phyloP scores from a whole-genome alignment of 495 filamentous ascomycete genomes.

The Aspergillus haitiensis region DNA sequence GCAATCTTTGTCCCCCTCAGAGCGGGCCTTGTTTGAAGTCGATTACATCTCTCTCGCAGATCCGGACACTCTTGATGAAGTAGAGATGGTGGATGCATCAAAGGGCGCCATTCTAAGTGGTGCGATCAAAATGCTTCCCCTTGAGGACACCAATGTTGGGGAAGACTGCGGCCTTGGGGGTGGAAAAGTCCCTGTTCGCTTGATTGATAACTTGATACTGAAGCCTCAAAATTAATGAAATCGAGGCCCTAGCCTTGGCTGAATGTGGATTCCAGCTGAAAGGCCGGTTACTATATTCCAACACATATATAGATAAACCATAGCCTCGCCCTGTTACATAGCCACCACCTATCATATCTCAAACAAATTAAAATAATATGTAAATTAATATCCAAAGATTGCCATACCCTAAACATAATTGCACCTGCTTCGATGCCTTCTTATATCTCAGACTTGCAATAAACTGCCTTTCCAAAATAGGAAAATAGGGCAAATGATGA shows the following conservation, averaged over 20 bases:
- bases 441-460: no score
- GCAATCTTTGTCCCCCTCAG: slow-evolving; percentile 54
- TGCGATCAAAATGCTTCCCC: slow-evolving; percentile 83
- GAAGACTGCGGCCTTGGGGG: slow-evolving; percentile 72
- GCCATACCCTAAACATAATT: no score
- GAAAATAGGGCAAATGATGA: slow-evolving; percentile 41
- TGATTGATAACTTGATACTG: slow-evolving; percentile 93
- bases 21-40: slow-evolving; percentile 73
- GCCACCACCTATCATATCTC: no score
- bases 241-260: no score
- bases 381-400: no score
- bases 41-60: slow-evolving; percentile 92
- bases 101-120: slow-evolving; percentile 83
- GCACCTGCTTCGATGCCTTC: no score
- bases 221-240: slow-evolving; percentile 38
- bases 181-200: slow-evolving; percentile 69
- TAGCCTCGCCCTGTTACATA: no score
- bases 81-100: slow-evolving; percentile 62
- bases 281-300: no score
- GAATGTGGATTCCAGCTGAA: neutral
- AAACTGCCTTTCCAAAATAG: slow-evolving; percentile 24
- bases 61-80: slow-evolving; percentile 73
- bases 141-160: slow-evolving; percentile 63
- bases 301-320: no score
- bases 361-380: no score